Base-by-base conservation (phyloP, 345 rosid species). In the Trapa bicornis region DNA sequence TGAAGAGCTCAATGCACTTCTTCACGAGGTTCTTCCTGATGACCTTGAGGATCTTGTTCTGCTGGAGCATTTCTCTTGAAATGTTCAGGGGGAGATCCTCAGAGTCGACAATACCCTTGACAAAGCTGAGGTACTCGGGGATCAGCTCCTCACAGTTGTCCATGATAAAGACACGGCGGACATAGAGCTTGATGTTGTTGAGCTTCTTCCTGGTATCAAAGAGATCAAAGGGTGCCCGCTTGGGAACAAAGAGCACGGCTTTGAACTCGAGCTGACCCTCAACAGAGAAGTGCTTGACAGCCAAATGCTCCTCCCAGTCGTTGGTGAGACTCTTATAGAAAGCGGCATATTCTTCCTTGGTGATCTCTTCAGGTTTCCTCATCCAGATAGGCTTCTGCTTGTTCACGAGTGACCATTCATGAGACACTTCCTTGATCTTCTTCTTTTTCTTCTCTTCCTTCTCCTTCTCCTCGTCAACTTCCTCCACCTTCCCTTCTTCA, bases 381-480 rank as follows among this genome's bases (percentile, higher is more conserved):
- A 91, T 87, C 97, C 96, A 91, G 48, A 91, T 88, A 0, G 97
- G 97, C 32, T 91, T 91, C 81, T 91, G 97, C 80, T 91, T 91
- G 87, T 91, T 91, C 47, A 88, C 82, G 78, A 91, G 74, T 17
- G 84, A 80, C 96, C 61, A 17, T 45, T 54, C 61, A 45, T 67
- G 61, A 50, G 76, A 81, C 66, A 70, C 47, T 53, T 58, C 29
- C 47, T 65, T 29, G 53, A 37, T 42, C 60, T 45, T 67, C 45
- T 68, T 68, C 65, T 68, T 68, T 39, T 58, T 68, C 61, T 50
- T 32, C 69, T 54, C 69, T 50, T 37, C 42, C 37, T 47, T 67
- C 32, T 67, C 42, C 32, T 67, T 67, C 22, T 45, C 69, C 22
- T 67, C 57, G 6, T 47, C 60, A 10, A 47, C 58, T 67, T 67